These are phyloP conservation scores for Penicillium egyptiacum DNA, from an alignment of 495 filamentous ascomycete species.

Conservation along the genomic window DNA sequence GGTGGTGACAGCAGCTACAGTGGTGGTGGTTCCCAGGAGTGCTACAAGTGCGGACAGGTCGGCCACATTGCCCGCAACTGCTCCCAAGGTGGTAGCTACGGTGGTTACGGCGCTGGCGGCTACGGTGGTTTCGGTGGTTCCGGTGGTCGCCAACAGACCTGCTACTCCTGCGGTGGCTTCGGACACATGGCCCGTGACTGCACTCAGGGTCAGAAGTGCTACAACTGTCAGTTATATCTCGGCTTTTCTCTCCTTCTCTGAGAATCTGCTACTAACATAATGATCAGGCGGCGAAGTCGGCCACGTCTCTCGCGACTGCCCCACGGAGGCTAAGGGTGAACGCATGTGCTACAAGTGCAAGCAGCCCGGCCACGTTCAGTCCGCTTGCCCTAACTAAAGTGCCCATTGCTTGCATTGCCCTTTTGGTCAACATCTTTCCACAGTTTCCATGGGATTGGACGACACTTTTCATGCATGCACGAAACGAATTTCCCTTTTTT, in stretches of 20 bases:
- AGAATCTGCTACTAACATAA: slow-evolving; percentile 10
- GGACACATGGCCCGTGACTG: slow-evolving; percentile 98
- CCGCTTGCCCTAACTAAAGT: slow-evolving; percentile 76
- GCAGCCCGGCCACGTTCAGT: slow-evolving; percentile 94
- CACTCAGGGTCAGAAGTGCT: slow-evolving; percentile 98
- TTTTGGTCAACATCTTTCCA: slow-evolving; percentile 29
- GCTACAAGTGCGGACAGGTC: slow-evolving; percentile 98
- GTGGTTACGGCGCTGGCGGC: slow-evolving; percentile 45
- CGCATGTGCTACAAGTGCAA: slow-evolving; percentile 99
- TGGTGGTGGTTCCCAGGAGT: slow-evolving; percentile 65
- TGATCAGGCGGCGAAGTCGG: slow-evolving; percentile 75
- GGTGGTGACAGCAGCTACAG: slow-evolving; percentile 49
- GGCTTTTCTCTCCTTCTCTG: no score
- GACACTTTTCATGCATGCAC: slow-evolving; percentile 16
- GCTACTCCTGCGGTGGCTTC: slow-evolving; percentile 95
- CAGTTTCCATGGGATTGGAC: slow-evolving; percentile 16
- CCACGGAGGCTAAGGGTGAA: slow-evolving; percentile 82
- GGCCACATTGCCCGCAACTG: slow-evolving; percentile 98
- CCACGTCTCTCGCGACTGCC: slow-evolving; percentile 93
- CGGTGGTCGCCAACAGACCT: slow-evolving; percentile 58
- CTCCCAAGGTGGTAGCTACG: slow-evolving; percentile 61
- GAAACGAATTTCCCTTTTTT: slow-evolving; percentile 18
- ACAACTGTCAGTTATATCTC: slow-evolving; percentile 72
- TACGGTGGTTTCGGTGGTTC: slow-evolving; percentile 47
- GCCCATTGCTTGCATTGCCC: slow-evolving; percentile 9